Conservation (phyloP, 192 early-diverging fungal genomes). For the Lobosporangium transversale region DNA sequence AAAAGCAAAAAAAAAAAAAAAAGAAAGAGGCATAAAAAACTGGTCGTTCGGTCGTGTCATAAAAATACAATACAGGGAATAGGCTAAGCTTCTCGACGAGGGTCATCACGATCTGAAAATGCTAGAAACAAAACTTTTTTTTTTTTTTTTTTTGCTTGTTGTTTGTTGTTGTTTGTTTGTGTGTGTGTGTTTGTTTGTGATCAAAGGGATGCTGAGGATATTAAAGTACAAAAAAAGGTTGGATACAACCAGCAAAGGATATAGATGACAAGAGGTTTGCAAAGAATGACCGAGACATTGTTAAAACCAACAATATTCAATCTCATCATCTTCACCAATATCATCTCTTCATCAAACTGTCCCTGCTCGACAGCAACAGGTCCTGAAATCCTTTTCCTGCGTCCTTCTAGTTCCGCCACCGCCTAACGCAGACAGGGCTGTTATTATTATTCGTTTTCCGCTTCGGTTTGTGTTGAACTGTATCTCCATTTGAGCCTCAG, state of each 20-base stretch:
- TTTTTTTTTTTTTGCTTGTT: too few species aligned
- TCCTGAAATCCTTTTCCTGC: constrained; percentile 35
- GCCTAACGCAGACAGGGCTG: constrained; percentile 21
- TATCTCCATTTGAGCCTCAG: constrained; percentile 25
- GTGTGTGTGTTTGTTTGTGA: constrained; percentile 10
- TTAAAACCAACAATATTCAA: constrained; percentile 26
- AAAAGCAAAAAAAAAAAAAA: not conserved
- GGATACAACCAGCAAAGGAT: constrained; percentile 1
- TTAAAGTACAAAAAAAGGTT: not conserved
- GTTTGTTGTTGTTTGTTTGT: too few species aligned
- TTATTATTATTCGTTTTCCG: constrained; percentile 33
- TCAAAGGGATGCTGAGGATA: not conserved
- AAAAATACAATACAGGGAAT: constrained; percentile 4
- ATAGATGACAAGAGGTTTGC: not conserved
- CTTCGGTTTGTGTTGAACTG: constrained; percentile 30
- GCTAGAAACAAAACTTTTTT: not conserved
- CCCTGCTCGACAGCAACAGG: constrained; percentile 1
- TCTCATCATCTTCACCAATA: constrained; percentile 12
- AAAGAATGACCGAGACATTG: not conserved
- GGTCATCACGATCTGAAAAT: constrained; percentile 28
- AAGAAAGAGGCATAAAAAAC: not conserved
- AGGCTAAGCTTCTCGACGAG: constrained; percentile 16
- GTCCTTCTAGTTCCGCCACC: constrained; percentile 44
- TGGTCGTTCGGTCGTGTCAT: constrained; percentile 28
- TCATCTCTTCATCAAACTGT: constrained; percentile 19